Conservation (phyloP, 495 filamentous ascomycete genomes). For the Penicillium steckii region DNA sequence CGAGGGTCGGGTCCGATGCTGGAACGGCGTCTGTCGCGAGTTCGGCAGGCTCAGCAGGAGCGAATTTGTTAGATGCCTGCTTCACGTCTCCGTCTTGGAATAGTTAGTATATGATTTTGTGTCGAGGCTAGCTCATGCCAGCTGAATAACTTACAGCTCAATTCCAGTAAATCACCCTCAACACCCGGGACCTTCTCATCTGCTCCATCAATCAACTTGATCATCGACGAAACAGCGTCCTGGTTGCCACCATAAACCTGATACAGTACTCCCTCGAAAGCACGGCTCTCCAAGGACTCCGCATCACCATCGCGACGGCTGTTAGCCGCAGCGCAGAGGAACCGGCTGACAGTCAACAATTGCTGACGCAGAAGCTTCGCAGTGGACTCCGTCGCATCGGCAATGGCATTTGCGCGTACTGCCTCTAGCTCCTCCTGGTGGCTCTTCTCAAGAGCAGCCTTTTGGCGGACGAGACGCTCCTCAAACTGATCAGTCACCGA, state of each 20-base stretch:
- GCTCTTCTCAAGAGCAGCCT: slow-evolving; percentile 66
- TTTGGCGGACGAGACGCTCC: slow-evolving; percentile 62
- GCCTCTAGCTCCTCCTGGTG: slow-evolving; percentile 72
- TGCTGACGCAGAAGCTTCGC: slow-evolving; percentile 51
- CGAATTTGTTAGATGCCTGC: slow-evolving; percentile 44
- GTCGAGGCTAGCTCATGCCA: too few species aligned
- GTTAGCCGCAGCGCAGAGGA: slow-evolving; percentile 74
- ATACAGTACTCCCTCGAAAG: slow-evolving; percentile 86
- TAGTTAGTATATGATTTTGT: slow-evolving; percentile 33
- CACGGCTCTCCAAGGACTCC: slow-evolving; percentile 69
- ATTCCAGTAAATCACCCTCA: slow-evolving; percentile 59
- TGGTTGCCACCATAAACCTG: slow-evolving; percentile 86
- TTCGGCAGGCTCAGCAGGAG: slow-evolving; percentile 24
- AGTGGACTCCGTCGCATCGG: slow-evolving; percentile 58
- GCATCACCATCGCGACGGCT: slow-evolving; percentile 64
- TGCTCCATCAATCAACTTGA: slow-evolving; percentile 79
- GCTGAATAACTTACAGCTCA: slow-evolving; percentile 70
- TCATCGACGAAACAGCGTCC: slow-evolving; percentile 74
- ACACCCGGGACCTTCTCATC: slow-evolving; percentile 69
- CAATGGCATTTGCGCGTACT: slow-evolving; percentile 60
- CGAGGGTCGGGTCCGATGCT: slow-evolving; percentile 71
- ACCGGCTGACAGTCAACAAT: slow-evolving; percentile 70
- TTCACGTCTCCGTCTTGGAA: slow-evolving; percentile 67
- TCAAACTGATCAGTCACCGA: slow-evolving; percentile 79
- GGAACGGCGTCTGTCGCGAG: slow-evolving; percentile 34